phyloP scores from a whole-genome alignment of 164 flowering plant genomes.

The Brasenia schreberi region DNA sequence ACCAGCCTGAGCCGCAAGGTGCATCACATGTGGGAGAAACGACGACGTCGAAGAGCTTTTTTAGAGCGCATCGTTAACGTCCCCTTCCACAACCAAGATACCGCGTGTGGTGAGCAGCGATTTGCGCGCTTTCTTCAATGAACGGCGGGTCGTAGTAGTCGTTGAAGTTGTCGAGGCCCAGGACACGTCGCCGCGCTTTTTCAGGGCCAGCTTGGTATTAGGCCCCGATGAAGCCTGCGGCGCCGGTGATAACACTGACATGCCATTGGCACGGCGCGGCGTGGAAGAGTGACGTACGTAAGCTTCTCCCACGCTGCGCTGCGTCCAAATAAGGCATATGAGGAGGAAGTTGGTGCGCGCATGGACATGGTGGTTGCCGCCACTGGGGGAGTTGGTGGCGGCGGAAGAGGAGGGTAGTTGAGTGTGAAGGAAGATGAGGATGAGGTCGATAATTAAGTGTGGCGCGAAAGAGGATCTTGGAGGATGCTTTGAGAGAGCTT shows the following conservation, averaged over 20 bases:
- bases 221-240: slow-evolving; percentile 43
- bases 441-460: slow-evolving; percentile 52
- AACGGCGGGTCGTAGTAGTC: slow-evolving; percentile 29
- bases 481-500: slow-evolving; percentile 64
- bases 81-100: slow-evolving; percentile 68
- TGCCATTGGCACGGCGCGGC: slow-evolving; percentile 34
- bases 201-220: slow-evolving; percentile 62
- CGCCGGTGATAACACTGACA: slow-evolving; percentile 45
- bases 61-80: slow-evolving; percentile 74
- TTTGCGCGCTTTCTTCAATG: slow-evolving; percentile 65
- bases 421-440: slow-evolving; percentile 53
- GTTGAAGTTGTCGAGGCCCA: slow-evolving; percentile 56
- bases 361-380: no score
- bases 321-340: slow-evolving; percentile 20
- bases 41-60: slow-evolving; percentile 57
- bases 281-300: slow-evolving; percentile 45
- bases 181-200: slow-evolving; percentile 80
- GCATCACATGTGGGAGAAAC: slow-evolving; percentile 66
- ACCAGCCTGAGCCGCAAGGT: slow-evolving; percentile 17
- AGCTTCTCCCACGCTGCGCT: slow-evolving; percentile 26
- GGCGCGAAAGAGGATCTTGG: slow-evolving; percentile 66
- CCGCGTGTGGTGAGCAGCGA: slow-evolving; percentile 30
- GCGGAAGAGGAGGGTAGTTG: slow-evolving; percentile 27
- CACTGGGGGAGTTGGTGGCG: slow-evolving; percentile 27
- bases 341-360: no score